phyloP scores from a whole-genome alignment of 2,329 filamentous ascomycete species.

The Colletotrichum orbiculare region DNA sequence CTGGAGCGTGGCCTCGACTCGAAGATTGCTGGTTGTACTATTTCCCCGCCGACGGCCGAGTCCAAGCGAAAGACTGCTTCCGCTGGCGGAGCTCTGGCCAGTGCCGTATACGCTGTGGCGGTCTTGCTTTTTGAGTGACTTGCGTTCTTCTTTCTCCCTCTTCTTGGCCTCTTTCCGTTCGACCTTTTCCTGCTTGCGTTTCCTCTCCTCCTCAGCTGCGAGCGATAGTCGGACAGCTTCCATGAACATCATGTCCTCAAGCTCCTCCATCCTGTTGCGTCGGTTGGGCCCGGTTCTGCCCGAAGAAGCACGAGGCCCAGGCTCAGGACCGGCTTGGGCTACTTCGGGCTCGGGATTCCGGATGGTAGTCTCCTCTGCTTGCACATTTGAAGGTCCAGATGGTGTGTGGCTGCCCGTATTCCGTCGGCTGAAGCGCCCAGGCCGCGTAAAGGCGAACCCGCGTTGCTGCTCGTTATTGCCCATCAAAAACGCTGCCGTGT shows the following conservation, averaged over 20 bases:
- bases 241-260: constrained; percentile 99
- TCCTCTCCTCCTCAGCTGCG: constrained; percentile 93
- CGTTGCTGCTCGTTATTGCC: constrained; percentile 69
- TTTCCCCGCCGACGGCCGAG: constrained; percentile 69
- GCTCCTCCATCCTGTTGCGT: constrained; percentile 77
- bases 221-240: constrained; percentile 92
- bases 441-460: constrained; percentile 52
- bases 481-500: constrained; percentile 94
- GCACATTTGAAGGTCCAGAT: constrained; percentile 41
- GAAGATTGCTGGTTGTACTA: constrained; percentile 68
- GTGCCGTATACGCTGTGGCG: constrained; percentile 52
- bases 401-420: constrained; percentile 53
- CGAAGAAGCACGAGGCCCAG: constrained; percentile 46
- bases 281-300: constrained; percentile 44
- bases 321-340: constrained; percentile 46
- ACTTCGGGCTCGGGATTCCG: constrained; percentile 41
- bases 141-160: constrained; percentile 85
- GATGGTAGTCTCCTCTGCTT: constrained; percentile 45
- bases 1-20: constrained; percentile 65
- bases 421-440: constrained; percentile 68
- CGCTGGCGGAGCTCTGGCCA: constrained; percentile 64
- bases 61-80: constrained; percentile 73
- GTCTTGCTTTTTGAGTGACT: constrained; percentile 73
- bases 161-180: constrained; percentile 85
- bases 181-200: constrained; percentile 85